Conservation (phyloP, 306 rosid species). For the Castanea crenata region DNA sequence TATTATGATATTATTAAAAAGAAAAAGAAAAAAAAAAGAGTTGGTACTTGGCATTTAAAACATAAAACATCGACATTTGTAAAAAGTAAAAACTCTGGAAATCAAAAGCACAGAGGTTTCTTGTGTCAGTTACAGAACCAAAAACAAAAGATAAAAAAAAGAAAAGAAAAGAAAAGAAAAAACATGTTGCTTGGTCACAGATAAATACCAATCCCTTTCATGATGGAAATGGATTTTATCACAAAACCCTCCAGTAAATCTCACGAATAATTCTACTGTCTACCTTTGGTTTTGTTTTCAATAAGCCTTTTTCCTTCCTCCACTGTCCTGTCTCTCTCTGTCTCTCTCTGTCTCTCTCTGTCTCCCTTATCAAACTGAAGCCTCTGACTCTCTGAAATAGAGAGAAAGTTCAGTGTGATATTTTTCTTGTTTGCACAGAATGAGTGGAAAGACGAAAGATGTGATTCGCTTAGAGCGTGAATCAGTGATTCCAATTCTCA, state of each 20-base stretch:
- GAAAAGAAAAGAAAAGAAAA: too few relatives aligned
- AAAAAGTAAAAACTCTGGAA: too few relatives aligned
- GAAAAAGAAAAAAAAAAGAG: too few relatives aligned
- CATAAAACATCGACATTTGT: too few relatives aligned
- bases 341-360: too few relatives aligned
- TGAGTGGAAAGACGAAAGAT: constrained; percentile 42
- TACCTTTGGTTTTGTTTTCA: background rate
- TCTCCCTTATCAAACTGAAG: too few relatives aligned
- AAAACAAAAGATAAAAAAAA: background rate
- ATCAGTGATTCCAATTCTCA: constrained; percentile 81
- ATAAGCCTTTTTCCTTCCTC: background rate
- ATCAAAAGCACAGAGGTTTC: too few relatives aligned
- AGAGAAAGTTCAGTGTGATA: background rate
- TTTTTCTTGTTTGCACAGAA: background rate
- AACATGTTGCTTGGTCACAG: background rate
- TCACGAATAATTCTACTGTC: background rate
- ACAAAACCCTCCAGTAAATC: background rate
- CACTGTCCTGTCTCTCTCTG: too few relatives aligned
- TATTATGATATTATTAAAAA: too few relatives aligned
- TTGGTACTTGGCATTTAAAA: too few relatives aligned
- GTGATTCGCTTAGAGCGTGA: constrained; percentile 84
- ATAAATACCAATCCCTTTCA: background rate
- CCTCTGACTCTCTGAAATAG: background rate
- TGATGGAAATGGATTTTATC: background rate
- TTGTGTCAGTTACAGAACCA: too few relatives aligned